Evolutionary conservation across 257 asterid genomes (phyloP).

Genomic region (Nicotiana undulata): DNA sequence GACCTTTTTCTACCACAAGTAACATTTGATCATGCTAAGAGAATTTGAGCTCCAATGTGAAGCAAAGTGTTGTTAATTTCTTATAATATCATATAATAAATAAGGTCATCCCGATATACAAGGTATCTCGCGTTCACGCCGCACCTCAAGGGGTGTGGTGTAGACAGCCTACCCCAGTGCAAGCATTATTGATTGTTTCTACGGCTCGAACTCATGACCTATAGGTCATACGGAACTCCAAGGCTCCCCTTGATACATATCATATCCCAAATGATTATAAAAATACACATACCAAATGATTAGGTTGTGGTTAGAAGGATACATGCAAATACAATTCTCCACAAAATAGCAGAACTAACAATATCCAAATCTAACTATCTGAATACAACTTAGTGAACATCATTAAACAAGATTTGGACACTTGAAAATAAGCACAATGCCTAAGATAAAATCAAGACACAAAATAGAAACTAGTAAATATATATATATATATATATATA

Average conservation of each 20-base stretch:
- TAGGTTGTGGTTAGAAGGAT: not conserved
- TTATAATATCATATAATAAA: not conserved
- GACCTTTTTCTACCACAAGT: not conserved
- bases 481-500: no score
- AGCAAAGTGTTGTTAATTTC: not conserved
- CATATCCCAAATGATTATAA: not conserved
- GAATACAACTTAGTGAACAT: not conserved
- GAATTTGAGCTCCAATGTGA: not conserved
- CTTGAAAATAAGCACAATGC: not conserved
- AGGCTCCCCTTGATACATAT: not conserved
- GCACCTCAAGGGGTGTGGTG: no score
- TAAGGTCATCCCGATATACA: fast-evolving
- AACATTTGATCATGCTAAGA: not conserved
- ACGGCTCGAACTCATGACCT: no score
- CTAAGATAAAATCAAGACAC: not conserved
- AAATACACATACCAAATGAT: not conserved
- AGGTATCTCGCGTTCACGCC: no score
- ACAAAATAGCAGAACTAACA: not conserved
- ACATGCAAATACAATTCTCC: not conserved
- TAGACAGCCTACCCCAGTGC: no score
- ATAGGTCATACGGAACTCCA: no score
- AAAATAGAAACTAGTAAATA: not conserved
- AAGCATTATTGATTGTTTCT: no score
- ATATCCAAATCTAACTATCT: not conserved
- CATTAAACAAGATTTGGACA: not conserved